Evolutionary conservation across 306 rosid genomes (phyloP).

Genomic region (Casuarina equisetifolia): DNA sequence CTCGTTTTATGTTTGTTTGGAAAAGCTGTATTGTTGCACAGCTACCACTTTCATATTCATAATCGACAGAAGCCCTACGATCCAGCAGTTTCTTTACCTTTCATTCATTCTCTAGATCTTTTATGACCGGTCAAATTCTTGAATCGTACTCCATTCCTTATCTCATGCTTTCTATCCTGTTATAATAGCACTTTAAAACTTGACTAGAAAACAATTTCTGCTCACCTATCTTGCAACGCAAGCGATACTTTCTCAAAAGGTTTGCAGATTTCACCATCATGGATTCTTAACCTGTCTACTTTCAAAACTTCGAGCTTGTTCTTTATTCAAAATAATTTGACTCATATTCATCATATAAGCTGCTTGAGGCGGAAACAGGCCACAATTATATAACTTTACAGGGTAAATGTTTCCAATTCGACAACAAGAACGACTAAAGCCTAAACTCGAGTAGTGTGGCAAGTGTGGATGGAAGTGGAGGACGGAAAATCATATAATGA

Average conservation of each 20-base stretch:
- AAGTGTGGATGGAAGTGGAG: slow-evolving; percentile 16
- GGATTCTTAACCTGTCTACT: no score
- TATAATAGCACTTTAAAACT: slow-evolving; percentile 7
- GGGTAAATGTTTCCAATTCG: no score
- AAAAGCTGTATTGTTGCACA: slow-evolving; percentile 23
- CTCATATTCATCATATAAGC: no score
- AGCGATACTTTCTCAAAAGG: neutral
- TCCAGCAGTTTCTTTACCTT: neutral
- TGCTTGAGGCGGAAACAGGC: no score
- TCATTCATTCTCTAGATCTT: slow-evolving; percentile 28
- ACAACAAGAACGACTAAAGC: no score
- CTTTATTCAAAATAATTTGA: no score
- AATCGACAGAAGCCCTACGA: slow-evolving; percentile 28
- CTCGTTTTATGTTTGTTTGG: neutral
- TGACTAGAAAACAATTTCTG: neutral
- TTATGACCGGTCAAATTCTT: slow-evolving; percentile 46
- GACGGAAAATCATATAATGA: neutral
- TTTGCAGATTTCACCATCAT: no score
- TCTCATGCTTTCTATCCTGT: neutral
- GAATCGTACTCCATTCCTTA: slow-evolving; percentile 41
- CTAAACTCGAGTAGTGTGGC: neutral
- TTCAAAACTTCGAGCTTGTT: no score
- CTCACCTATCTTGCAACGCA: neutral
- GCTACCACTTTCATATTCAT: slow-evolving; percentile 15
- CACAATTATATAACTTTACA: no score